Evolutionary conservation across 768 basidiomycete genomes (phyloP).

Genomic region (Austroboletus eburneus): DNA sequence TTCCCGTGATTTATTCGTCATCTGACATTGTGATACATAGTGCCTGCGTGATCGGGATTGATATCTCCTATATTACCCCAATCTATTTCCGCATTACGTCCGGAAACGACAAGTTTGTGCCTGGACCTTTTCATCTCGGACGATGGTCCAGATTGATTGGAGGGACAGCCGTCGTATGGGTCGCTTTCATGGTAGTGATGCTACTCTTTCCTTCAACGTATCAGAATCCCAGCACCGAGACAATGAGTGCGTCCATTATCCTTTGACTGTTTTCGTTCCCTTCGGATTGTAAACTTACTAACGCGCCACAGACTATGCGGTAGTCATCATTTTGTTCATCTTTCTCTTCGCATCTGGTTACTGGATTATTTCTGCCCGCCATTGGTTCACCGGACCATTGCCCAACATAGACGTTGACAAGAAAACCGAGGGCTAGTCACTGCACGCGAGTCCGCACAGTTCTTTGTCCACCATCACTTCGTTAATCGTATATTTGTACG

Average conservation of each 20-base stretch:
- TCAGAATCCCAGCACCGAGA: constrained; percentile 17
- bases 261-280: background rate
- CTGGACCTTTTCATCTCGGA: constrained; percentile 34
- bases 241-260: constrained; percentile 31
- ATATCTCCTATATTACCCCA: constrained; percentile 37
- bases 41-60: constrained; percentile 32
- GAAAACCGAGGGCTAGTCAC: constrained; percentile 1
- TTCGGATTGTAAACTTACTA: background rate
- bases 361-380: constrained; percentile 33
- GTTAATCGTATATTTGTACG: constrained; percentile 6
- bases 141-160: constrained; percentile 30
- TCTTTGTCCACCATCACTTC: background rate
- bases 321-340: constrained; percentile 31
- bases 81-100: constrained; percentile 36
- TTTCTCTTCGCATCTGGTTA: constrained; percentile 28
- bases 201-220: constrained; percentile 32
- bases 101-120: constrained; percentile 30
- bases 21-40: constrained; percentile 7
- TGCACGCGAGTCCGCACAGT: background rate
- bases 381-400: constrained; percentile 35
- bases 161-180: constrained; percentile 27
- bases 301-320: constrained; percentile 14
- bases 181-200: constrained; percentile 32
- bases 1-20: background rate
- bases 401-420: constrained; percentile 21